Base-by-base conservation (phyloP, 345 rosid genomes). In the Physaria fendleri region DNA sequence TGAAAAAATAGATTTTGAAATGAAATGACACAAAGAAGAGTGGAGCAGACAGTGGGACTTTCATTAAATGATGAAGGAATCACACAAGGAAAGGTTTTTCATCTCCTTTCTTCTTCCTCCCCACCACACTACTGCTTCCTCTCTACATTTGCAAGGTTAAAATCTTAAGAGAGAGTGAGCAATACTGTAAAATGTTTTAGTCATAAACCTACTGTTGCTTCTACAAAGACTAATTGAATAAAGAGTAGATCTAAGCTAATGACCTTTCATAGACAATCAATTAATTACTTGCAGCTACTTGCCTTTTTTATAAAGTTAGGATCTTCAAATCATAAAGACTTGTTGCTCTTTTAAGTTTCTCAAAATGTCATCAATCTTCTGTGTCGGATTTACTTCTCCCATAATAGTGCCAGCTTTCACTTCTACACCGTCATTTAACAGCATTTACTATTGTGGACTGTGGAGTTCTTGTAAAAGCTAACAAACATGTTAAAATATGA, bases 381-480 rank as follows among this genome's bases (percentile, higher is more conserved):
- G 25, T 55, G 68, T 39, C 59, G 55, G 64, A 62, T 28, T 69
- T 69, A 50, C 37, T 47, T 62, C 54, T 54, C 57, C 63, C 22
- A 62, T 62, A 55, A 62, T 62, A 62, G 56, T 62, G 52, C 59
- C 63, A 69, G 74, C 69, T 63, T 70, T 60, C 64, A 34, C 51
- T 55, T 53, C 68, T 29, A 47, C 74, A 70, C 64, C 64, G 54
- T 45, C 74, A 62, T 70, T 63, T 70, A 62, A 70, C 74, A 70
- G 69, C 74, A 70, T 70, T 70, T 48, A 70, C 69, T 70, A 24
- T 40, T 50, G 58, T 62, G 51, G 16, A 24, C 33, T 50, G 58
- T 62, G 51, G 16, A 38, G 44, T 69, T 38, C 59, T 62, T 33
- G 59, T 32, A 56, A 60, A 59, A 69, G 45, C 57, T 54, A 69